Conservation (phyloP, 164 flowering plant genomes). For the Berberis vulgaris region DNA sequence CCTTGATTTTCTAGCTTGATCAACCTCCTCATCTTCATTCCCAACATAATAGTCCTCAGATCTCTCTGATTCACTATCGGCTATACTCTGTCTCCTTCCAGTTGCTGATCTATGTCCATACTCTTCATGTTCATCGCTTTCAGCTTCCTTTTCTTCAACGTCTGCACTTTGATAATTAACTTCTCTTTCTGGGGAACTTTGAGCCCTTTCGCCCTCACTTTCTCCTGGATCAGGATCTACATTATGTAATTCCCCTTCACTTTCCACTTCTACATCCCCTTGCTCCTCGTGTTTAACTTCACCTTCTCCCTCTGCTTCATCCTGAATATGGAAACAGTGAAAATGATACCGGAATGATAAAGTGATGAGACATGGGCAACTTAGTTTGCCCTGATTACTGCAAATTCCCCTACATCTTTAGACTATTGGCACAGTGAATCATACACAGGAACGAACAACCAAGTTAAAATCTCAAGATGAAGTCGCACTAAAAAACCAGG, state of each 20-base stretch:
- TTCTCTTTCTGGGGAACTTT: conserved; percentile 73
- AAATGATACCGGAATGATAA: conserved; percentile 1
- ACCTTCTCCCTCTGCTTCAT: conserved; percentile 57
- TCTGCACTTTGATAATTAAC: conserved; percentile 52
- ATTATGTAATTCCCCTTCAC: conserved; percentile 63
- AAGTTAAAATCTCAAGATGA: neutral
- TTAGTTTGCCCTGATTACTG: too few relatives aligned
- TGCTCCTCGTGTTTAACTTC: conserved; percentile 70
- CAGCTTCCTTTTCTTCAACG: conserved; percentile 67
- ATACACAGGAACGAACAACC: neutral
- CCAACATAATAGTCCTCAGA: conserved; percentile 71
- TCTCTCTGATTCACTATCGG: conserved; percentile 79
- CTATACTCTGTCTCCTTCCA: conserved; percentile 52
- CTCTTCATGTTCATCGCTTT: conserved; percentile 72
- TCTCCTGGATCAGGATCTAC: conserved; percentile 65
- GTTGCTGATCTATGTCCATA: conserved; percentile 65
- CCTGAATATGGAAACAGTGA: conserved; percentile 32
- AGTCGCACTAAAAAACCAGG: neutral
- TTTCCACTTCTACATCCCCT: conserved; percentile 79
- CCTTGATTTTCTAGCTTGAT: conserved; percentile 66
- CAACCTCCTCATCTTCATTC: conserved; percentile 77
- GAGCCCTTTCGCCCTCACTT: conserved; percentile 87
- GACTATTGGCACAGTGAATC: neutral
- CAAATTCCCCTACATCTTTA: neutral
- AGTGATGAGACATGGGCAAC: neutral